phyloP scores from a whole-genome alignment of 2,329 filamentous ascomycete genomes.

The Botrytis deweyae region DNA sequence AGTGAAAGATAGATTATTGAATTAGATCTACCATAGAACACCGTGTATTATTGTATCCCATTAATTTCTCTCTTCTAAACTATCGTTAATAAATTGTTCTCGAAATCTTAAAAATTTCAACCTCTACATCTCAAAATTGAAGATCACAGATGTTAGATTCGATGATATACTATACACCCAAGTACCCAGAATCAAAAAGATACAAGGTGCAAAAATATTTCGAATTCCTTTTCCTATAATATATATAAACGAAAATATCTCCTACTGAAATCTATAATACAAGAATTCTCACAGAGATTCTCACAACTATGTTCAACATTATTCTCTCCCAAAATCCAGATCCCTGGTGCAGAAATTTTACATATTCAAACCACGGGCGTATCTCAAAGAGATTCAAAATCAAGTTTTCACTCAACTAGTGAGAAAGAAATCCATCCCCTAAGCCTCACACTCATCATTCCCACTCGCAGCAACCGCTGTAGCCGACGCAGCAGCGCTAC shows the following conservation, averaged over 20 bases:
- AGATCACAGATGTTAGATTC: fast-evolving
- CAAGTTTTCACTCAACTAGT: no score
- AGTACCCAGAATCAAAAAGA: fast-evolving
- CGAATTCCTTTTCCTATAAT: no score
- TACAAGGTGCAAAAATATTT: fast-evolving
- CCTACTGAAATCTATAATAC: background rate
- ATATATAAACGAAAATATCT: background rate
- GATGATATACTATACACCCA: fast-evolving
- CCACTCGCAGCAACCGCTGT: background rate
- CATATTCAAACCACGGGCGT: background rate
- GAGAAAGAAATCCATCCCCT: no score
- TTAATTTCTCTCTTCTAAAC: no score
- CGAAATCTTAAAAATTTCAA: fast-evolving
- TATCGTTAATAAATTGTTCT: fast-evolving
- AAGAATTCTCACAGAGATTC: background rate
- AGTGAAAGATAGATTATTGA: no score
- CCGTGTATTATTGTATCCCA: no score
- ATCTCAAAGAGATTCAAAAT: no score
- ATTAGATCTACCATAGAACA: no score
- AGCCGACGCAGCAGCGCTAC: no score
- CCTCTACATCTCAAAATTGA: fast-evolving
- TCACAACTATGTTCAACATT: background rate
- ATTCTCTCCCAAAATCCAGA: background rate
- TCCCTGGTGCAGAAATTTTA: no score
- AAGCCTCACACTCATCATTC: background rate